phyloP scores from a whole-genome alignment of 768 basidiomycete genomes.

The Macrolepiota fuliginosa region DNA sequence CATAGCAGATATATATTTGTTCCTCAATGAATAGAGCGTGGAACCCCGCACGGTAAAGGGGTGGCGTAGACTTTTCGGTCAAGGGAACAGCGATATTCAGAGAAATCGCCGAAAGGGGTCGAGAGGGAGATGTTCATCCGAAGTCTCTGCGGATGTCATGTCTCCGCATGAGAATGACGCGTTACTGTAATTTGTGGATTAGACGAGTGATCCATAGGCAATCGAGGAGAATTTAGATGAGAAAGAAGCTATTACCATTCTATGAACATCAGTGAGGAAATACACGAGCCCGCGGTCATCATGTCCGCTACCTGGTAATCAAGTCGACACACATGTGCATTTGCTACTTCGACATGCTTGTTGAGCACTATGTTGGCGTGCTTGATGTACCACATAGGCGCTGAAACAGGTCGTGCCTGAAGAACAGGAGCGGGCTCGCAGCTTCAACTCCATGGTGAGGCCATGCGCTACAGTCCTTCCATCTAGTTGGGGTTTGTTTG shows the following conservation, averaged over 20 bases:
- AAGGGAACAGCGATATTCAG: conserved; percentile 26
- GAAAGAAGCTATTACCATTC: background rate
- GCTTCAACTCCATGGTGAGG: background rate
- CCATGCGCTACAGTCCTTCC: background rate
- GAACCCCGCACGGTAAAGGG: conserved; percentile 21
- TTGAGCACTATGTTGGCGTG: background rate
- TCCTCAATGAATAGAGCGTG: conserved; percentile 15
- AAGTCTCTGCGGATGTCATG: conserved; percentile 31
- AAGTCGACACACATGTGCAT: background rate
- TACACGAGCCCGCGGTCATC: background rate
- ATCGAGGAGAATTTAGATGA: background rate
- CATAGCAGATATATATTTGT: conserved; percentile 23
- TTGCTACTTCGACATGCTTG: background rate
- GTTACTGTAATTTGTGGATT: background rate
- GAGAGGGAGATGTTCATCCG: conserved; percentile 28
- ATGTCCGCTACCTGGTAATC: background rate
- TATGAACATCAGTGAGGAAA: background rate
- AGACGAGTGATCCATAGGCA: background rate
- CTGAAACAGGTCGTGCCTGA: background rate
- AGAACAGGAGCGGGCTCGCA: background rate
- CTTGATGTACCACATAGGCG: background rate
- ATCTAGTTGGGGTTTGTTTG: background rate
- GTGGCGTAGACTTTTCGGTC: conserved; percentile 29
- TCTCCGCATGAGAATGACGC: conserved; percentile 15
- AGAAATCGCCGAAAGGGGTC: conserved; percentile 35